phyloP scores from a whole-genome alignment of 2,329 filamentous ascomycete species.

The Penicillium sumatraense region DNA sequence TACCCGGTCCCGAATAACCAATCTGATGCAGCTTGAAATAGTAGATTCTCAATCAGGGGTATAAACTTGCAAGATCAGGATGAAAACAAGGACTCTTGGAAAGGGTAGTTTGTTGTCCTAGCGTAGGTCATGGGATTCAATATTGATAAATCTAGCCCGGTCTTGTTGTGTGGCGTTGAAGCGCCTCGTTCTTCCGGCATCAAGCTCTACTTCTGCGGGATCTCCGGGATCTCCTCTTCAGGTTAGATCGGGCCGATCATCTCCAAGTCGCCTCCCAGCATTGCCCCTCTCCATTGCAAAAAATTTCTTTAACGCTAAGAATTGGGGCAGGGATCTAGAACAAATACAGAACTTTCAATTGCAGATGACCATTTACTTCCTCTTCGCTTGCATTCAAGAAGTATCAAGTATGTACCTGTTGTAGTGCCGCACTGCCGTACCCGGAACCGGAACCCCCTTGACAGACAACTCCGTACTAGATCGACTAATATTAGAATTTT shows the following conservation, averaged over 20 bases:
- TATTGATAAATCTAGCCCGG: not conserved
- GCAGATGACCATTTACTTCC: not conserved
- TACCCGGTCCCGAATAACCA: not conserved
- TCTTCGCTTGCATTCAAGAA: not conserved
- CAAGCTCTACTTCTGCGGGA: not conserved
- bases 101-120: constrained; percentile 1
- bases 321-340: not conserved
- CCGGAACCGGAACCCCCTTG: not conserved
- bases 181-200: constrained; percentile 3
- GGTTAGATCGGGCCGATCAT: constrained; percentile 2
- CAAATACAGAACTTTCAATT: not conserved
- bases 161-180: not conserved
- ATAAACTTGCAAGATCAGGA: not conserved
- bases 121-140: constrained; percentile 1
- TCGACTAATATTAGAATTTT: constrained; percentile 5
- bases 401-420: not conserved
- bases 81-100: not conserved
- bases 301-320: not conserved
- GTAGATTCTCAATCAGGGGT: not conserved
- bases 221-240: constrained; percentile 1
- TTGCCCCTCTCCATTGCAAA: not conserved
- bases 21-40: not conserved
- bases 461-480: not conserved
- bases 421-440: not conserved
- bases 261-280: not conserved